phyloP scores from a whole-genome alignment of 1,139 yeast species.

The Suhomyces terraborum region DNA sequence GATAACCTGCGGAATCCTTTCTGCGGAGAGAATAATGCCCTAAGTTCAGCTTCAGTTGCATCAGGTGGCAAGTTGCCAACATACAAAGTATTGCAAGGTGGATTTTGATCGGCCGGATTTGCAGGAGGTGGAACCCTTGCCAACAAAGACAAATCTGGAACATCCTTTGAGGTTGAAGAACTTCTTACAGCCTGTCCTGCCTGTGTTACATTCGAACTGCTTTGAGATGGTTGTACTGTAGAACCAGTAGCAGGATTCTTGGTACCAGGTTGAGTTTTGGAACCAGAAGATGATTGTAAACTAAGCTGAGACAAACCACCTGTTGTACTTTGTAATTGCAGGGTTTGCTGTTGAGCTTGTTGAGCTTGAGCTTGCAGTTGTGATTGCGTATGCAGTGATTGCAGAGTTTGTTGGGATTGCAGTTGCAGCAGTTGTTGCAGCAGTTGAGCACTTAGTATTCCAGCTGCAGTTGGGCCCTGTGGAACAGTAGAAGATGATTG shows the following conservation, averaged over 20 bases:
- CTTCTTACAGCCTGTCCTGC: conserved; percentile 3
- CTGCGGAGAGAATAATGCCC: conserved; percentile 84
- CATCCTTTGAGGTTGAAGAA: conserved; percentile 34
- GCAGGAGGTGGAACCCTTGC: conserved; percentile 94
- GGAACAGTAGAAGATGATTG: conserved; percentile 10
- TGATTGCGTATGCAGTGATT: background rate
- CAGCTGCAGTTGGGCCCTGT: conserved; percentile 23
- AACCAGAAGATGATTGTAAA: conserved; percentile 6
- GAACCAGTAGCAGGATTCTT: background rate
- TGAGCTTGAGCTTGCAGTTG: conserved; percentile 7
- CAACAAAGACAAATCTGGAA: conserved; percentile 72
- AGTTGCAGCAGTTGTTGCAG: conserved; percentile 13
- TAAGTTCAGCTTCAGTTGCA: conserved; percentile 90
- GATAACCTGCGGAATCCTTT: conserved; percentile 91
- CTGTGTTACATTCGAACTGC: conserved; percentile 13
- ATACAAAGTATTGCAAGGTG: conserved; percentile 95
- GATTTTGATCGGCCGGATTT: conserved; percentile 98
- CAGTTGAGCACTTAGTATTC: conserved; percentile 16
- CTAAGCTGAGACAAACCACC: conserved; percentile 8
- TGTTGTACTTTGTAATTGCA: conserved; percentile 9
- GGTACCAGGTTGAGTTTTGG: conserved; percentile 8
- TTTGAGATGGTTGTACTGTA: conserved; percentile 10
- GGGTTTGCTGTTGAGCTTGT: conserved; percentile 10
- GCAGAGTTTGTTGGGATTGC: conserved; percentile 17
- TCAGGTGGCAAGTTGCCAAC: conserved; percentile 98